Base-by-base conservation (phyloP, 2,329 filamentous ascomycete genomes). In the Nigrospora sphaerica region DNA sequence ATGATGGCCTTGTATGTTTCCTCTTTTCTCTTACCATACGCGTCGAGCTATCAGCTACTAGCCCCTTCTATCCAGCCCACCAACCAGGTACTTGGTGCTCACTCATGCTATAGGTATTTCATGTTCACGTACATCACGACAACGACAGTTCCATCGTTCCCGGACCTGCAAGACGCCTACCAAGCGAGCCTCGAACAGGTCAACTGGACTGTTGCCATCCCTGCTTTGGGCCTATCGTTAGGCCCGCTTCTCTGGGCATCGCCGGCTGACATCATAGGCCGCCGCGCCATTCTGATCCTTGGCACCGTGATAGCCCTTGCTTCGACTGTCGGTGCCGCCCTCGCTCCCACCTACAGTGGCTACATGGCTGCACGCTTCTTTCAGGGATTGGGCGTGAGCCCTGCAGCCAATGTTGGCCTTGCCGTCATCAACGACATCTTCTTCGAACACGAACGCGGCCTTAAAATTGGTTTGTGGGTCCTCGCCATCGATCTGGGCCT, bases 361-460 rank as follows among this genome's bases (percentile, higher is more conserved):
- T 80, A 80, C 57, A 77, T 81, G 74, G 71, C 72, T n/a, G 74
- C 73, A 2, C 63, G 78, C 3, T 78, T 80, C 54, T 77, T 80
- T 54, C 76, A 81, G 54, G 77, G 77, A 0, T 64, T 80, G 11
- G 77, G 77, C 0, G 74, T 75, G 13, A 70, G 70, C 37, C 77
- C 77, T 5, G 74, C 71, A 1, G 67, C 73, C 5, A 79, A 73
- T 2, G 72, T 80, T 12, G 77, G 77, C 0, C 65, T 80, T 56
- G 74, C 74, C 23, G 67, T 78, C 50, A 67, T 78, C 47, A 73
- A 72, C 50, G 75, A 78, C 58, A 53, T 79, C 14, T 81, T 77
- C 52, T 80, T 75, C 52, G 74, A 79, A 52, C 71, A 78, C 52
- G 70, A 80, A 55, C 65, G 75, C 14, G 77, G 77, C 1, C 68